Percentiles rank a stretch among this genome's conserved stretches.
Evolutionary conservation across 805 yeast species (phyloP).

Genomic region (Sugiyamaella lignohabitans): DNA sequence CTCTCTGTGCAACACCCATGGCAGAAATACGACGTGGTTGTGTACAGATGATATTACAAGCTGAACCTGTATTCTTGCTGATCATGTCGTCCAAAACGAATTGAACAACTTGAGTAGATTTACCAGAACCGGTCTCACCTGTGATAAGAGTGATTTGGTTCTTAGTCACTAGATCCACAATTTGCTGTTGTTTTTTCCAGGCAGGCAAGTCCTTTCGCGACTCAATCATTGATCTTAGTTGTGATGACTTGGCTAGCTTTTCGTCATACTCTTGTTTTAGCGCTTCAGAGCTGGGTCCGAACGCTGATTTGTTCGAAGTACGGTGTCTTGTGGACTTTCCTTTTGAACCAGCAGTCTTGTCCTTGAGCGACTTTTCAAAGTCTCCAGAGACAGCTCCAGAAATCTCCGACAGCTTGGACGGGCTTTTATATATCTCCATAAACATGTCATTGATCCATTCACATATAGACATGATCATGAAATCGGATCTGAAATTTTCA

Average conservation of each 20-base stretch:
- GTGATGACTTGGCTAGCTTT: constrained; percentile 24
- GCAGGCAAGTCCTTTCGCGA: constrained; percentile 69
- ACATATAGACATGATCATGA: constrained; percentile 57
- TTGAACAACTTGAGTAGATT: constrained; percentile 91
- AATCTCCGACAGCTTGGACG: constrained; percentile 57
- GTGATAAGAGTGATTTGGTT: constrained; percentile 73
- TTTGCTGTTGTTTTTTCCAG: constrained; percentile 56
- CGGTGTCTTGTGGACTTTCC: constrained; percentile 10
- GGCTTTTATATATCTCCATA: constrained; percentile 53
- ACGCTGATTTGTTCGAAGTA: constrained; percentile 2
- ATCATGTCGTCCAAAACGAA: constrained; percentile 66
- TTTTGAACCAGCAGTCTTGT: background rate
- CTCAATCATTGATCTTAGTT: constrained; percentile 37
- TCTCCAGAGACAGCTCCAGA: constrained; percentile 28
- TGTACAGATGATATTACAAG: constrained; percentile 68
- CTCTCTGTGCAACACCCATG: constrained; percentile 88
- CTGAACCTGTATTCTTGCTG: constrained; percentile 36
- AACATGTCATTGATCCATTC: constrained; percentile 74
- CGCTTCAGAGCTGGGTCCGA: constrained; percentile 26
- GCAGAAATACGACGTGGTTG: constrained; percentile 97
- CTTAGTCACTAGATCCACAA: constrained; percentile 49
- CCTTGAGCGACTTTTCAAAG: constrained; percentile 12
- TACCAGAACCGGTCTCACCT: constrained; percentile 98
- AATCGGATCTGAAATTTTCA: constrained; percentile 51
- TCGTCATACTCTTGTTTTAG: constrained; percentile 34